Percentiles rank a stretch among this genome's conserved stretches.
These are phyloP conservation scores for Suillus decipiens DNA, from an alignment of 768 basidiomycete species.

Conservation along the genomic window DNA sequence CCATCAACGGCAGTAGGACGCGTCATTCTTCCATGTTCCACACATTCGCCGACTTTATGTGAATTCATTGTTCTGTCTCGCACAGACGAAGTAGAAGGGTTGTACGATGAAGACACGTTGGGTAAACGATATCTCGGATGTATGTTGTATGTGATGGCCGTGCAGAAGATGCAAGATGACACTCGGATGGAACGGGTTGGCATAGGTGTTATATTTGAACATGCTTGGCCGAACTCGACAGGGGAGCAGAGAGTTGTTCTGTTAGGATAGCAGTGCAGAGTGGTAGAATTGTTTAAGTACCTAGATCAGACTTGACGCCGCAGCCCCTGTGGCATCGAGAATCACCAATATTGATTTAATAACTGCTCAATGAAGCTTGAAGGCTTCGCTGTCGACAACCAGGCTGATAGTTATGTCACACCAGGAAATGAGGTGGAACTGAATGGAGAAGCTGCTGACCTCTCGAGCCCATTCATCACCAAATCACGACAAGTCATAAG, in stretches of 20 bases:
- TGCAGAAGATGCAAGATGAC: conserved; percentile 9
- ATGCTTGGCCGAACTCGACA: conserved; percentile 16
- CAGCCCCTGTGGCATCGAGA: too few species aligned
- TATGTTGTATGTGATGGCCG: conserved; percentile 25
- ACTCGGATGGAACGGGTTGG: conserved; percentile 23
- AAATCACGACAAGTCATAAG: too few species aligned
- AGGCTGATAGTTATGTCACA: too few species aligned
- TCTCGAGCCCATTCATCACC: too few species aligned
- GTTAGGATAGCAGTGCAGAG: background rate
- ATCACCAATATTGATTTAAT: too few species aligned
- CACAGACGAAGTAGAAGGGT: conserved; percentile 1
- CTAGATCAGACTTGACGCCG: too few species aligned
- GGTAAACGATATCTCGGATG: conserved; percentile 19
- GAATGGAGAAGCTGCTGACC: too few species aligned
- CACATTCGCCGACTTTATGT: conserved; percentile 10
- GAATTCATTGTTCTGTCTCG: conserved; percentile 28
- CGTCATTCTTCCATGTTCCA: conserved; percentile 20
- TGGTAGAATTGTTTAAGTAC: too few species aligned
- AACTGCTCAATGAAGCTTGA: too few species aligned
- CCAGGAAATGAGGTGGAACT: too few species aligned
- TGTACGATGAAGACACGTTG: conserved; percentile 17
- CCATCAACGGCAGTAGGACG: conserved; percentile 14
- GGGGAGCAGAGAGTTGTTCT: background rate
- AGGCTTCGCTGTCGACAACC: too few species aligned
- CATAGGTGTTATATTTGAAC: conserved; percentile 22